These are phyloP conservation scores for Populus hybrid DNA, from an alignment of 441 rosid genomes.

Conservation along the genomic window DNA sequence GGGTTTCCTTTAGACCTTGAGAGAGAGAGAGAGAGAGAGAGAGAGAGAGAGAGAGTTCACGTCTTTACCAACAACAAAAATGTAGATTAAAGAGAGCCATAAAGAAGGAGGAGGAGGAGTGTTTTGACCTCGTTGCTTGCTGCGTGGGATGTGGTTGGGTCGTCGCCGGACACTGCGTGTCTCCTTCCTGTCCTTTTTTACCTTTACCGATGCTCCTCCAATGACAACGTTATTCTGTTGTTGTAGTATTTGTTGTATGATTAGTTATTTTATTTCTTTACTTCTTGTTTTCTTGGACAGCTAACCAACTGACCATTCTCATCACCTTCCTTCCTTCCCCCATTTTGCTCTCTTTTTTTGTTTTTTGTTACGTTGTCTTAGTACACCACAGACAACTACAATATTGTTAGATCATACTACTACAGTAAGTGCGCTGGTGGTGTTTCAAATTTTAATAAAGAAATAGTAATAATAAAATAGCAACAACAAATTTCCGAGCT, in stretches of 20 bases:
- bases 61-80: neutral
- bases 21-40: neutral
- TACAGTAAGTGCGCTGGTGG: neutral
- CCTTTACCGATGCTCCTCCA: neutral
- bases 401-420: neutral
- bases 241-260: too few relatives aligned
- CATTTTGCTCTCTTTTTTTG: too few relatives aligned
- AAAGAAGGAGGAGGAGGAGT: neutral
- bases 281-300: too few relatives aligned
- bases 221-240: too few relatives aligned
- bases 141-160: neutral
- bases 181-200: neutral
- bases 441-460: neutral
- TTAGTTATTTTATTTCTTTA: too few relatives aligned
- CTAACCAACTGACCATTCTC: too few relatives aligned
- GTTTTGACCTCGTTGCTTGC: neutral
- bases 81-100: neutral
- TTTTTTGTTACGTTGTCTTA: too few relatives aligned
- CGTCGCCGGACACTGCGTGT: conserved; percentile 9
- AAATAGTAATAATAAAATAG: neutral
- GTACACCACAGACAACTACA: too few relatives aligned
- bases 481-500: neutral
- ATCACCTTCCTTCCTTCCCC: too few relatives aligned
- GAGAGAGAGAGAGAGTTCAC: neutral
- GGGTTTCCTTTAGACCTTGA: neutral